Evolutionary conservation across 2,329 filamentous ascomycete genomes (phyloP).

Genomic region (Cercospora zeae-maydis): DNA sequence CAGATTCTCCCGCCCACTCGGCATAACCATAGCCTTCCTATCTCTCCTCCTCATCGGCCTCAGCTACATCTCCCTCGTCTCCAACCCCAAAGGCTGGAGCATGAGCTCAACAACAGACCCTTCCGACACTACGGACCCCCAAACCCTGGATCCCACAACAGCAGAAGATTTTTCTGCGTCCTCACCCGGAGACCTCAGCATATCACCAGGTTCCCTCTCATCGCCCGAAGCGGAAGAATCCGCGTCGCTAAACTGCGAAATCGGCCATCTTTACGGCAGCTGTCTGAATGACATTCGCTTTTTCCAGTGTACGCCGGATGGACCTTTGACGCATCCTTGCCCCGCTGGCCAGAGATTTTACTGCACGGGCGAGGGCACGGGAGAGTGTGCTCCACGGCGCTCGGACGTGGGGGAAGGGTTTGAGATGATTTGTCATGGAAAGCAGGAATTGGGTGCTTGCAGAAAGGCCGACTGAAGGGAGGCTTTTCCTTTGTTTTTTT

Average conservation of each 20-base stretch:
- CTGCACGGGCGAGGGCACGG: slow-evolving; percentile 11
- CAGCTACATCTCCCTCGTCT: slow-evolving; percentile 13
- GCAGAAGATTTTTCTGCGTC: neutral
- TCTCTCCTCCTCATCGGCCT: slow-evolving; percentile 3
- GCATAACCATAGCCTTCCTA: slow-evolving; percentile 1
- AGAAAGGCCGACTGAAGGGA: neutral
- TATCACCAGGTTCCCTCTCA: neutral
- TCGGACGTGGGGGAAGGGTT: neutral
- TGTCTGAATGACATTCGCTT: slow-evolving; percentile 12
- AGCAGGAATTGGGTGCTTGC: slow-evolving; percentile 11
- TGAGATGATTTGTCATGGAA: slow-evolving; percentile 11
- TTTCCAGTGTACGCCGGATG: slow-evolving; percentile 16
- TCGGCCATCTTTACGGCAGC: slow-evolving; percentile 15
- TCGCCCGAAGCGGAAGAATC: neutral
- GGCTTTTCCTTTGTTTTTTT: too few relatives aligned
- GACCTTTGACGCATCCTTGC: slow-evolving; percentile 13
- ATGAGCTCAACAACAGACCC: neutral
- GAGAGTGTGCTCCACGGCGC: slow-evolving; percentile 5
- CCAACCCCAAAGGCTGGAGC: slow-evolving; percentile 2
- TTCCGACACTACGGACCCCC: neutral
- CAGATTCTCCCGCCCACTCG: neutral
- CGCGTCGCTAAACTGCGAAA: neutral
- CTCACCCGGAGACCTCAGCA: neutral
- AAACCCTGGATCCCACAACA: neutral
- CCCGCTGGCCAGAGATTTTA: slow-evolving; percentile 15